These are phyloP conservation scores for Aegilops speltoides DNA, from an alignment of 176 grass and related monocot species.

Conservation along the genomic window DNA sequence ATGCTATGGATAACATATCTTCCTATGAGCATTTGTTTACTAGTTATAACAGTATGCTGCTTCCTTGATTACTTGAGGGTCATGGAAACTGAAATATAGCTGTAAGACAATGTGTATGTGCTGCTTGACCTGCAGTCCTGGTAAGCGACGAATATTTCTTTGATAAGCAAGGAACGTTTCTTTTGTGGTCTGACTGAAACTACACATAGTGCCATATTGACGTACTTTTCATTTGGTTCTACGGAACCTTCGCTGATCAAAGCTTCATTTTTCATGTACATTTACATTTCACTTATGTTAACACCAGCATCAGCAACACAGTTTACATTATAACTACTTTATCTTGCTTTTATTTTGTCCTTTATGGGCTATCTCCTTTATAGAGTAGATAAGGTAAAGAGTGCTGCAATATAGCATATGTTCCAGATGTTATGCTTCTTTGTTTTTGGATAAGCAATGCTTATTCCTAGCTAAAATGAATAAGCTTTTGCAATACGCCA, in stretches of 20 bases:
- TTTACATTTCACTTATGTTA: too few species aligned
- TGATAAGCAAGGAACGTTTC: background rate
- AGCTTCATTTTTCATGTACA: background rate
- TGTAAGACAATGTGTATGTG: background rate
- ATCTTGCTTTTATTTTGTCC: background rate
- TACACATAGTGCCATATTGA: background rate
- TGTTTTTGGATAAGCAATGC: background rate
- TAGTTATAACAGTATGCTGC: background rate
- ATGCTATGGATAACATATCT: background rate
- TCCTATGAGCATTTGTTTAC: background rate
- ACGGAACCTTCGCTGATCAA: background rate
- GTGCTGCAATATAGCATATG: background rate
- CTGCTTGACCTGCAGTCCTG: background rate
- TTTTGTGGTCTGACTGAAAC: background rate
- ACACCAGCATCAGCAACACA: background rate
- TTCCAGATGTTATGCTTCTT: background rate
- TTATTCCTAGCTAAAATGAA: background rate
- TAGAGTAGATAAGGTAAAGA: constrained; percentile 2
- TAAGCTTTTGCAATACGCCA: background rate
- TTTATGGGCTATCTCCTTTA: background rate
- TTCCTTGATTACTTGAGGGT: background rate
- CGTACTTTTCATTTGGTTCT: background rate
- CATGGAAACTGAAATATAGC: background rate
- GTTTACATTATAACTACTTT: background rate
- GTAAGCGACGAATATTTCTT: background rate